Conservation (phyloP, 1,284 basidiomycete genomes). For the Heterobasidion occidentale region DNA sequence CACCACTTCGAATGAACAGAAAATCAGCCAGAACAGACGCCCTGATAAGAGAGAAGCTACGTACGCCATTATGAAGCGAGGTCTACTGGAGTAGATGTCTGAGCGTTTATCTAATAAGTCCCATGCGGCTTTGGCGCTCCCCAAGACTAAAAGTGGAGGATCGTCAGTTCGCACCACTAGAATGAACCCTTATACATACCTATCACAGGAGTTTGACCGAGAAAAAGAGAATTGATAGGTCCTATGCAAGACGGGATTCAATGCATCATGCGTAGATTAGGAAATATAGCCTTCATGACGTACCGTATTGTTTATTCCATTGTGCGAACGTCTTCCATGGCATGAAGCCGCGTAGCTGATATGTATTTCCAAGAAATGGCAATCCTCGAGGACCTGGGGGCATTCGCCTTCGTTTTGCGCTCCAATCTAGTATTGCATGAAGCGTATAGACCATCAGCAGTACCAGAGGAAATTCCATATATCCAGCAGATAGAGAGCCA, state of each 20-base stretch:
- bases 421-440: background rate
- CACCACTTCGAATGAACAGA: constrained; percentile 23
- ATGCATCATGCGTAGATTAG: background rate
- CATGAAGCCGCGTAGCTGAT: constrained; percentile 37
- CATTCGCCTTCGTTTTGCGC: constrained; percentile 18
- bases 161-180: too few species aligned
- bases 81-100: constrained; percentile 43
- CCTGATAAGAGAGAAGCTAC: constrained; percentile 3
- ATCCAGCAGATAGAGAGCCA: too few species aligned
- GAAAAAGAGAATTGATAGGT: constrained; percentile 44
- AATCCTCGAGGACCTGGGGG: constrained; percentile 36
- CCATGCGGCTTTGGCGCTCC: constrained; percentile 42
- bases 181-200: constrained; percentile 12
- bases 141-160: constrained; percentile 25
- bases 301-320: constrained; percentile 40
- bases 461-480: background rate
- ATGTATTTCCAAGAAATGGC: constrained; percentile 37
- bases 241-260: constrained; percentile 18
- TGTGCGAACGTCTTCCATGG: constrained; percentile 44
- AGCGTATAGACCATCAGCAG: background rate
- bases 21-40: background rate
- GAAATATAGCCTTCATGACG: background rate
- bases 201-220: constrained; percentile 43
- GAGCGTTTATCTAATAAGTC: constrained; percentile 46
- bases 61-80: constrained; percentile 38